Evolutionary conservation across 768 basidiomycete species (phyloP).

Genomic region (Naganishia kalamii): DNA sequence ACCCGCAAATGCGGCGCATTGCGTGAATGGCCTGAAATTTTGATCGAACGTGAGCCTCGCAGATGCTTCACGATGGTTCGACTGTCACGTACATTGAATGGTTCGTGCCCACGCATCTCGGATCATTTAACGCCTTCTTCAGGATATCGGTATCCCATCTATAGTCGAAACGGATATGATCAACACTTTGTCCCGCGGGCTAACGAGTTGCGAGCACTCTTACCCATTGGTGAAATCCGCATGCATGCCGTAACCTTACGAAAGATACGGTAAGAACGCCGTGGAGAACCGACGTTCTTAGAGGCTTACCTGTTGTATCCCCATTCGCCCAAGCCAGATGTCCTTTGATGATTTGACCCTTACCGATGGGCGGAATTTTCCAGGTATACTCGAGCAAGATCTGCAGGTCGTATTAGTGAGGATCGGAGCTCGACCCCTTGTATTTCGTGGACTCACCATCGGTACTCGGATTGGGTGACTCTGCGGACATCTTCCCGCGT

Average conservation of each 20-base stretch:
- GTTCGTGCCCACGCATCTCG: constrained; percentile 23
- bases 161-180: too few species aligned
- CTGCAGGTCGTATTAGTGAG: constrained; percentile 28
- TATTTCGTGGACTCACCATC: neutral
- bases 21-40: neutral
- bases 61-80: constrained; percentile 5
- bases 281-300: too few species aligned
- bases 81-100: neutral
- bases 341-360: constrained; percentile 25
- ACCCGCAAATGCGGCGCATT: neutral
- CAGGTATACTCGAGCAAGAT: constrained; percentile 41
- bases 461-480: constrained; percentile 41
- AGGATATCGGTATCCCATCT: constrained; percentile 58
- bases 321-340: constrained; percentile 51
- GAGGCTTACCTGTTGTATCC: constrained; percentile 54
- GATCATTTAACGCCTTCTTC: constrained; percentile 54
- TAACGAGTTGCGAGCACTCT: neutral
- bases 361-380: constrained; percentile 21
- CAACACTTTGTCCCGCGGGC: too few species aligned
- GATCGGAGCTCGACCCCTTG: neutral
- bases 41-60: neutral
- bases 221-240: constrained; percentile 33
- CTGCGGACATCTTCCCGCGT: constrained; percentile 29
- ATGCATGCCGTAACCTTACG: constrained; percentile 54
- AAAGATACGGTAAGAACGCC: neutral